Conservation (phyloP, 2,329 filamentous ascomycete genomes). For the Penicillium paneum region DNA sequence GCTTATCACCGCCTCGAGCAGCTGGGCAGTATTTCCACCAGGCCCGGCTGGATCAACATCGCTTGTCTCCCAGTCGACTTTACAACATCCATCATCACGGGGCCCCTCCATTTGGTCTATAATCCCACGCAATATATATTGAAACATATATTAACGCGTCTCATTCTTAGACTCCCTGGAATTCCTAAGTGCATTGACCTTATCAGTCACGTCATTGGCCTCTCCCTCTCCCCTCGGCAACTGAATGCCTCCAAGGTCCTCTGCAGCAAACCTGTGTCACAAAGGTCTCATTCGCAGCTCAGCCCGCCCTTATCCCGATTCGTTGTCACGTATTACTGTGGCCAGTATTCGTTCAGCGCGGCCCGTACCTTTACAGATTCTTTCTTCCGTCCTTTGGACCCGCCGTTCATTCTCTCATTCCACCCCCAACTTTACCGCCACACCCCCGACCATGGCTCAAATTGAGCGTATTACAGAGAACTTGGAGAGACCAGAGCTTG, state of each 20-base stretch:
- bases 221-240: constrained; percentile 19
- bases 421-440: constrained; percentile 19
- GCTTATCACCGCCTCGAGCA: constrained; percentile 4
- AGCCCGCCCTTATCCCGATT: constrained; percentile 13
- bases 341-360: constrained; percentile 3
- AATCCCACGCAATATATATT: not conserved
- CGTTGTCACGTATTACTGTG: constrained; percentile 8
- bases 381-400: constrained; percentile 8
- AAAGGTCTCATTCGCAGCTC: constrained; percentile 21
- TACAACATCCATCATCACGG: constrained; percentile 8
- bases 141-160: not conserved
- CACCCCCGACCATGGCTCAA: constrained; percentile 29
- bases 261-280: constrained; percentile 23
- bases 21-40: constrained; percentile 6
- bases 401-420: constrained; percentile 21
- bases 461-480: constrained; percentile 60
- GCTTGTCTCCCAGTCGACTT: constrained; percentile 10
- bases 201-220: constrained; percentile 13
- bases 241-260: constrained; percentile 39
- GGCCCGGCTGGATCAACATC: constrained; percentile 5
- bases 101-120: constrained; percentile 8
- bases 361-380: constrained; percentile 6
- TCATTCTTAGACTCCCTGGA: constrained; percentile 10
- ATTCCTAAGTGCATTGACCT: constrained; percentile 10
- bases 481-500: constrained; percentile 78